A percentile compares a stretch with the other conserved stretches of the same genome.
Conservation (phyloP, 2,329 filamentous ascomycete genomes). For the Onygenales sp. region DNA sequence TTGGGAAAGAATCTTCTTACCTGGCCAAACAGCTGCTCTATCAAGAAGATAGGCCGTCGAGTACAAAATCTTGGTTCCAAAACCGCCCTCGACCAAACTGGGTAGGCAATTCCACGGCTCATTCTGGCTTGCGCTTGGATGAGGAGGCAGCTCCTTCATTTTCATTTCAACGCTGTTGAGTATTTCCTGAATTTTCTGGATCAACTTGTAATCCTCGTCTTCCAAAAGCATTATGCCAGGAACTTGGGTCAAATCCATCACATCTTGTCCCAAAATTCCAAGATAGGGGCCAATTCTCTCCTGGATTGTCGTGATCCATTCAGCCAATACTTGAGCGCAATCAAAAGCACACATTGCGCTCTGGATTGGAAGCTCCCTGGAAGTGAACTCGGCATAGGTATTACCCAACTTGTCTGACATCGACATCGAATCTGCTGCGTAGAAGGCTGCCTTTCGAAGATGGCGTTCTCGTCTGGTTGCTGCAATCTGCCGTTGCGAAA, state of each 20-base stretch:
- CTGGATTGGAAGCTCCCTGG: conserved; percentile 77
- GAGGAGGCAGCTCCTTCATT: conserved; percentile 52
- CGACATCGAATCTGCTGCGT: conserved; percentile 80
- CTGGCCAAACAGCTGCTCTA: conserved; percentile 85
- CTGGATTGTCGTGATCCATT: conserved; percentile 89
- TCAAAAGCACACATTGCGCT: conserved; percentile 89
- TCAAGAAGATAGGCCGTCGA: conserved; percentile 81
- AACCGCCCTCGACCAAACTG: conserved; percentile 58
- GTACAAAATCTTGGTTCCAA: conserved; percentile 73
- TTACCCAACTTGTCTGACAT: conserved; percentile 82
- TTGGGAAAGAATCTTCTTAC: conserved; percentile 42
- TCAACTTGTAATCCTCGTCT: conserved; percentile 78
- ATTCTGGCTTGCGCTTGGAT: conserved; percentile 2
- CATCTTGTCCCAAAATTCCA: conserved; percentile 74
- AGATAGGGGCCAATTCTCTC: conserved; percentile 86
- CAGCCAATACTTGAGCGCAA: conserved; percentile 84
- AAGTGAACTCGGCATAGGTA: conserved; percentile 74
- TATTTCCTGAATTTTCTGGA: conserved; percentile 74
- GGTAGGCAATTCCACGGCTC: conserved; percentile 45
- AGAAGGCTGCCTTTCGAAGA: conserved; percentile 87
- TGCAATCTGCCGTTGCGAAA: conserved; percentile 21
- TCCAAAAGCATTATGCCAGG: conserved; percentile 85
- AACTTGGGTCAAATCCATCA: conserved; percentile 68
- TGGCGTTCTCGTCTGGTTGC: conserved; percentile 71
- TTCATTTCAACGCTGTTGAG: conserved; percentile 69